Evolutionary conservation across 192 early-diverging fungal species (phyloP), one percentile per base, ranked within the genome.

Genomic region (Coemansia nantahalensis): DNA sequence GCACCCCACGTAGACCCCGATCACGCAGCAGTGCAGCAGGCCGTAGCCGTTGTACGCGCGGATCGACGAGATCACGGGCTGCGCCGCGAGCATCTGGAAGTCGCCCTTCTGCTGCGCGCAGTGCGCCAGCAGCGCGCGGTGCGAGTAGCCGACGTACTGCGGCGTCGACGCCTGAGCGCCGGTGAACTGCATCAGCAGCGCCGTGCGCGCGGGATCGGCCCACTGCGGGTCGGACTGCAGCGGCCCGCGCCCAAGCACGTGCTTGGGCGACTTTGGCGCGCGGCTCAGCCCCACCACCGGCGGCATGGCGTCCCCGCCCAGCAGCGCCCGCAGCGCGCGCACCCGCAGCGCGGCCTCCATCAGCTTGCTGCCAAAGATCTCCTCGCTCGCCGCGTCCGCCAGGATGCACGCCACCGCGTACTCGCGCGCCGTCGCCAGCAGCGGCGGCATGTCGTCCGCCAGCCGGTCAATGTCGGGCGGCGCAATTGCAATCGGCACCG

Each of bases 401-500:
- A 93, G 59, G 8, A 92, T 62, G 28, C 59, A 54, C n/a, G 46
- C 64, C 4, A 82, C 57, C 35, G 75, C 71, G 46, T 89, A 86
- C 36, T 90, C 85, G 26, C 71, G 58, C 34, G 82, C 77, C 4
- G 86, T 59, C 9, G 72, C 78, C 44, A 88, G 73, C 48, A 92
- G 44, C 10, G 71, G 61, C 4, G 79, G 71, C n/a, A 88, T 74
- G 50, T 91, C 88, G 39, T 93, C 90, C 17, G 78, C 60, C 21
- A 85, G 57, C 14, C 86, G 79, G 19, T 52, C 46, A 2, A 57
- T 54, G 49, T 93, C 91, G n/a, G 81, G 80, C 39, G 82, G 77
- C n/a, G 83, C 59, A 6, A 91, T 51, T 3, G 89, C 84, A 21
- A 93, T 85, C 10, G 84, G 76, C 3, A 88, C 61, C 0, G 86